phyloP scores from a whole-genome alignment of 1,139 yeast genomes.

The Diutina neorugosa region DNA sequence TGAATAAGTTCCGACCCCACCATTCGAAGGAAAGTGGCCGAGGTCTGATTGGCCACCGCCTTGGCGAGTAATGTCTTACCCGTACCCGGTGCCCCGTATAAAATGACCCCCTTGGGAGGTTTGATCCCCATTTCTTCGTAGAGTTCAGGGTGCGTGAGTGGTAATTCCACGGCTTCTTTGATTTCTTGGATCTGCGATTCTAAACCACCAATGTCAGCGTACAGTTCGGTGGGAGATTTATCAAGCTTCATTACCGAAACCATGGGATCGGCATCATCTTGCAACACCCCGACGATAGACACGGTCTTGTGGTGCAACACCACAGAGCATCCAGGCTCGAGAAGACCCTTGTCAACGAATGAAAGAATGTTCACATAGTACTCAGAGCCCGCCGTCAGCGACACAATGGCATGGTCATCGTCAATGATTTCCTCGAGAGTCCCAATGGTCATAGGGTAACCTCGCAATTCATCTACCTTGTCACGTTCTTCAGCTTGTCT shows the following conservation, averaged over 20 bases:
- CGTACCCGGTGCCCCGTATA: conserved; percentile 98
- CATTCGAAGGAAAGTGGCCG: conserved; percentile 91
- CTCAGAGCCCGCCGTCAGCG: conserved; percentile 93
- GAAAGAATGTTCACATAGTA: conserved; percentile 92
- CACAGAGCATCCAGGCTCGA: conserved; percentile 98
- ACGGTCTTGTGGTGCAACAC: conserved; percentile 91
- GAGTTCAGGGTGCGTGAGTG: conserved; percentile 93
- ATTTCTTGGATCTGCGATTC: conserved; percentile 96
- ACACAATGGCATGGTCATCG: conserved; percentile 97
- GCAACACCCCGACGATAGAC: conserved; percentile 87
- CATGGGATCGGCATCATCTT: conserved; percentile 97
- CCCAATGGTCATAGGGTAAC: conserved; percentile 95
- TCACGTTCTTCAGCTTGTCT: conserved; percentile 94
- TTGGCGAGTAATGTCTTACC: conserved; percentile 95
- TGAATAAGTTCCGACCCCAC: conserved; percentile 97
- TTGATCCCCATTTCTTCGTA: conserved; percentile 99
- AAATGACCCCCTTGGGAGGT: conserved; percentile 97
- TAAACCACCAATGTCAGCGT: conserved; percentile 95
- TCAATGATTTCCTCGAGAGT: conserved; percentile 94
- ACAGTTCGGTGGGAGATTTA: conserved; percentile 93
- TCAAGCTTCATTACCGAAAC: conserved; percentile 96
- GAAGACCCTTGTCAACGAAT: conserved; percentile 92
- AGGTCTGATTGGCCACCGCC: conserved; percentile 97
- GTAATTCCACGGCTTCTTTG: conserved; percentile 95
- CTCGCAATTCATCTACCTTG: conserved; percentile 90